Conservation (phyloP, 2,329 filamentous ascomycete genomes). For the Botryotinia convoluta region DNA sequence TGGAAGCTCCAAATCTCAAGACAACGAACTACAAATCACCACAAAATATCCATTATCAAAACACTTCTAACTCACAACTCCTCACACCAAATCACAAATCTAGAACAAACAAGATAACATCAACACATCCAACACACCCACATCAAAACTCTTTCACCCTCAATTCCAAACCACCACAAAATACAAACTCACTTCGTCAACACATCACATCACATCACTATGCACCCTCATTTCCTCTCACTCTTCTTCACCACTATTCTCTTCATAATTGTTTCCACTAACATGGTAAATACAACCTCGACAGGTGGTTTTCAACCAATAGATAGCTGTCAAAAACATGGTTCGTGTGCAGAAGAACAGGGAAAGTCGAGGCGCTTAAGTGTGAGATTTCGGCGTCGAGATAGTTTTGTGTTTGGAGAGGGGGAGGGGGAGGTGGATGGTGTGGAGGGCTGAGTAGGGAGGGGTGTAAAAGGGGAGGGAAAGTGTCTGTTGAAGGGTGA, state of each 20-base stretch:
- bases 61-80: neutral
- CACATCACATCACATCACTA: neutral
- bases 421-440: neutral
- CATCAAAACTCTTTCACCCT: neutral
- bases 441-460: no score
- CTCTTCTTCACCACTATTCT: neutral
- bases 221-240: neutral
- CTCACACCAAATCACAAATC: neutral
- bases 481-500: no score
- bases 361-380: neutral
- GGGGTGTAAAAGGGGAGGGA: neutral
- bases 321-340: neutral
- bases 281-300: neutral
- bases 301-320: neutral
- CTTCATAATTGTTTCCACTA: neutral
- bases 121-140: neutral
- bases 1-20: neutral
- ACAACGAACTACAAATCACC: neutral
- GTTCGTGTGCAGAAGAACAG: neutral
- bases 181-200: neutral
- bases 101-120: fast-evolving
- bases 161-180: neutral
- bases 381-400: neutral
- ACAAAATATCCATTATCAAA: neutral
- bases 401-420: neutral